Conservation (phyloP, 805 yeast genomes). For the Nakazawaea siamensis region DNA sequence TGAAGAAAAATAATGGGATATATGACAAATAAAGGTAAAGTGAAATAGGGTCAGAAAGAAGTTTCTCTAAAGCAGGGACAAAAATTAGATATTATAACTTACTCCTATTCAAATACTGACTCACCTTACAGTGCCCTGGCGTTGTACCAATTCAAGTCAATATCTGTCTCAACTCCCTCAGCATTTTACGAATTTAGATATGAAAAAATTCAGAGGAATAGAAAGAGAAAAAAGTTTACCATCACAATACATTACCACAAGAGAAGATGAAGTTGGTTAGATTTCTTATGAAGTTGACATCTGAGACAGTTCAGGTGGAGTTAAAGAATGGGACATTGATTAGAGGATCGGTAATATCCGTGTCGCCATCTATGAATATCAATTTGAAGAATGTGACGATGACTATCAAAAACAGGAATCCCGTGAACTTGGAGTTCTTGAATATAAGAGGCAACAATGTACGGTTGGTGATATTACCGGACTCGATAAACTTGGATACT, state of each 20-base stretch:
- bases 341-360: slow-evolving; percentile 76
- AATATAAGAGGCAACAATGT: slow-evolving; percentile 87
- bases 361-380: slow-evolving; percentile 87
- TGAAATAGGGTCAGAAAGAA: no score
- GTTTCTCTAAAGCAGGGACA: no score
- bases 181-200: no score
- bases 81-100: no score
- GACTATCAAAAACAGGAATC: slow-evolving; percentile 63
- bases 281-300: slow-evolving; percentile 76
- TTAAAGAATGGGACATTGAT: slow-evolving; percentile 85
- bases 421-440: slow-evolving; percentile 65
- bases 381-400: slow-evolving; percentile 73
- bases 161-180: no score
- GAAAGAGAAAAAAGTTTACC: not conserved
- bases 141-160: no score
- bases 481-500: slow-evolving; percentile 66
- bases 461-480: slow-evolving; percentile 78
- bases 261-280: slow-evolving; percentile 53
- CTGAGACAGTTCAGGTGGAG: slow-evolving; percentile 86
- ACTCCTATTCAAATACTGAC: no score
- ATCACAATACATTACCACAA: no score
- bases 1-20: no score
- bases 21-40: no score
- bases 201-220: no score
- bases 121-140: no score